phyloP scores from a whole-genome alignment of 495 filamentous ascomycete species.

The Trichoderma parareesei region DNA sequence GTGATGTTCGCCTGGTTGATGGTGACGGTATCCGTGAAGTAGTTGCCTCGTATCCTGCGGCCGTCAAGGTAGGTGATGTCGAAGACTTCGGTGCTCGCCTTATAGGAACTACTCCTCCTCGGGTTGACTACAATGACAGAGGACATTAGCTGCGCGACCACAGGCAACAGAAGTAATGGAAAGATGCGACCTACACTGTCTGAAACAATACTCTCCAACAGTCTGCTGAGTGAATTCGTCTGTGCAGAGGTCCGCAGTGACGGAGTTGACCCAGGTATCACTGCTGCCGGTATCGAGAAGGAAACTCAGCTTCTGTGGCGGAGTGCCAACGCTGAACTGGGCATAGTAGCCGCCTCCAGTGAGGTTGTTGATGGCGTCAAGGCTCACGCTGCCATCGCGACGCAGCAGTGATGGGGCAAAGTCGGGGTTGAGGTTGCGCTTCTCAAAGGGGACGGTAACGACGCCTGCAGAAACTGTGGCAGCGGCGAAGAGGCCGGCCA shows the following conservation, averaged over 20 bases:
- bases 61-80: constrained; percentile 79
- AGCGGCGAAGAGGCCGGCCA: constrained; percentile 1
- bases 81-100: constrained; percentile 57
- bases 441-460: background rate
- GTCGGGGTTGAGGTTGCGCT: background rate
- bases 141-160: background rate
- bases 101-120: constrained; percentile 60
- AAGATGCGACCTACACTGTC: background rate
- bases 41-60: constrained; percentile 51
- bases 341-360: constrained; percentile 53
- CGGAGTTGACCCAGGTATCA: constrained; percentile 65
- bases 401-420: constrained; percentile 12
- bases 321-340: constrained; percentile 62
- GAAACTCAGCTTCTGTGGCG: constrained; percentile 47
- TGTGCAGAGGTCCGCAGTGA: constrained; percentile 35
- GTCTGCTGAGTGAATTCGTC: constrained; percentile 22
- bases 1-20: constrained; percentile 59
- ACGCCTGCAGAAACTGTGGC: constrained; percentile 4
- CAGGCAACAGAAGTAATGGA: background rate
- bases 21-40: constrained; percentile 64
- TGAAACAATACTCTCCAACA: background rate
- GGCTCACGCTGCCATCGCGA: constrained; percentile 24
- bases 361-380: constrained; percentile 32
- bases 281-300: constrained; percentile 76
- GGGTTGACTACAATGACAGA: constrained; percentile 29